Conservation (phyloP, 371 early-diverging fungal species). For the Entomophthora muscae region DNA sequence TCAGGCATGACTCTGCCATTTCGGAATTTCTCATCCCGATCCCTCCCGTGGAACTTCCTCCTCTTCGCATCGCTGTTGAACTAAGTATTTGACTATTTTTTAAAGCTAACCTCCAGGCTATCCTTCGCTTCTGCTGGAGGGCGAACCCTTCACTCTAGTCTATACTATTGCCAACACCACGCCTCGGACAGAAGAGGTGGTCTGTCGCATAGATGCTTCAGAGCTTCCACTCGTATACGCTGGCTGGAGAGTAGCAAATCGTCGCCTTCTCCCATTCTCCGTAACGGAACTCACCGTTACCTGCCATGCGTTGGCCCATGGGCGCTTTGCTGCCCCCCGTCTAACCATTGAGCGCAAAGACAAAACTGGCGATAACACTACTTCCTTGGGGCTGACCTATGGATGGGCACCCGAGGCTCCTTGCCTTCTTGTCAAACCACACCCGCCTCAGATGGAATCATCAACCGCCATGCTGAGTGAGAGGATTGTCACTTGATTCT, state of each 20-base stretch:
- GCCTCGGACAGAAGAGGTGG: neutral
- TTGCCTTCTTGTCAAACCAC: neutral
- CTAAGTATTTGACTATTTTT: neutral
- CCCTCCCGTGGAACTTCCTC: neutral
- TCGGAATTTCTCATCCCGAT: neutral
- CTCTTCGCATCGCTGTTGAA: neutral
- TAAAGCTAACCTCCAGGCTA: neutral
- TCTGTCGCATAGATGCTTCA: neutral
- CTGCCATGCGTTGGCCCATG: constrained; percentile 1
- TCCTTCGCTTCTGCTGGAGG: neutral
- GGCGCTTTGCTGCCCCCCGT: neutral
- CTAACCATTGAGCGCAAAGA: neutral
- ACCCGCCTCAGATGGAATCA: neutral
- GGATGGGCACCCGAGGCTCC: neutral
- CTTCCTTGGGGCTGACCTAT: neutral
- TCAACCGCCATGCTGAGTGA: too few species aligned
- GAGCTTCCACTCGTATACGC: neutral
- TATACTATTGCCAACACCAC: neutral
- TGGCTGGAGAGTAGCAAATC: neutral
- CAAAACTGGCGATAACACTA: neutral
- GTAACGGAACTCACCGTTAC: neutral
- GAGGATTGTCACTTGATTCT: too few species aligned
- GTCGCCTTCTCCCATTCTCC: neutral
- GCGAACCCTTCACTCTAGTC: neutral
- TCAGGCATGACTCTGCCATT: neutral